Evolutionary conservation across 768 basidiomycete genomes (phyloP).

Genomic region (Suillus variegatus): DNA sequence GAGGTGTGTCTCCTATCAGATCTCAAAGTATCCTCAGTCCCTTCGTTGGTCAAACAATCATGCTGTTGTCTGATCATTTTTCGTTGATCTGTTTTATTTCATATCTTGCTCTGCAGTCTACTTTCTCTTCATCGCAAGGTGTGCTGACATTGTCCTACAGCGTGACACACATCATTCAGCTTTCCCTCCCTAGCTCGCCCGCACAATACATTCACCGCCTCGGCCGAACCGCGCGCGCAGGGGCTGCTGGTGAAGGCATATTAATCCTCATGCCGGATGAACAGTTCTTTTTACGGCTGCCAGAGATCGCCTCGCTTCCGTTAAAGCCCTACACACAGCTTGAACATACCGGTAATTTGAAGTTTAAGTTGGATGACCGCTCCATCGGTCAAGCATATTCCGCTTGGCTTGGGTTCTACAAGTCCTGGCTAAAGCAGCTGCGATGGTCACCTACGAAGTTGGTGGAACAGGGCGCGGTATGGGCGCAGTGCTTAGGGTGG

Average conservation of each 20-base stretch:
- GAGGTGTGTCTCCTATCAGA: constrained; percentile 35
- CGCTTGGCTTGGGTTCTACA: constrained; percentile 61
- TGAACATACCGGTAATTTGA: constrained; percentile 27
- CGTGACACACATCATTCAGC: constrained; percentile 60
- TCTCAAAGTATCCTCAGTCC: neutral
- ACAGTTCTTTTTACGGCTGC: constrained; percentile 43
- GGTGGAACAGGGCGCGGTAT: constrained; percentile 35
- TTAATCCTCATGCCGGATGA: constrained; percentile 57
- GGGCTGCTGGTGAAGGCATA: constrained; percentile 59
- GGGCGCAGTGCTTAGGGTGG: constrained; percentile 4
- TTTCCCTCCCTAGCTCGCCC: constrained; percentile 65
- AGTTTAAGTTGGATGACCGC: constrained; percentile 33
- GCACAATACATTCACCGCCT: constrained; percentile 83
- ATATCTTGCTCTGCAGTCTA: neutral
- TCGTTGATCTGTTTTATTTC: neutral
- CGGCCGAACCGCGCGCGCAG: constrained; percentile 77
- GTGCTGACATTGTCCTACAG: constrained; percentile 25
- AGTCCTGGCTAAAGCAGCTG: constrained; percentile 37
- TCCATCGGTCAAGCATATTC: constrained; percentile 53
- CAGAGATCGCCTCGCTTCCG: constrained; percentile 41
- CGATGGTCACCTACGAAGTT: constrained; percentile 41
- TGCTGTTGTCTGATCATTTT: neutral
- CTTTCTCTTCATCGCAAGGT: neutral
- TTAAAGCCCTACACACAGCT: constrained; percentile 35
- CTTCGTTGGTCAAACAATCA: neutral